Conservation (phyloP, 2,329 filamentous ascomycete genomes). For the Aspergillus aculeatinus region DNA sequence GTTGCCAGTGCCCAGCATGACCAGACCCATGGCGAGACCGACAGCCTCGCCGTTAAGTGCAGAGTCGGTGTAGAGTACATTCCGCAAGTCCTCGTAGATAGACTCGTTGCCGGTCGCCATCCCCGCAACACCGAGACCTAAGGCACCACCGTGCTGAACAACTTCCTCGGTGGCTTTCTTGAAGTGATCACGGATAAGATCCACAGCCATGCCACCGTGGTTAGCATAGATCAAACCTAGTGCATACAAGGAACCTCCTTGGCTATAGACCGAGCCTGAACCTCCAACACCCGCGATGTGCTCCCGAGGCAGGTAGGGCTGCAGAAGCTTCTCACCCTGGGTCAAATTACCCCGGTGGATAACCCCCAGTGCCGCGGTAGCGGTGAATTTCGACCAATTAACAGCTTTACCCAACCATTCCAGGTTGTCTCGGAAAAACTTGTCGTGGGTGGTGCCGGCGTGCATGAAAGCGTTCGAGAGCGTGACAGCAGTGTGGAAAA, state of each 20-base stretch:
- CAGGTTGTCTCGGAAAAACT: conserved; percentile 96
- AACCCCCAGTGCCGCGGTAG: conserved; percentile 91
- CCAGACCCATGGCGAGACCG: conserved; percentile 91
- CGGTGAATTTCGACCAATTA: conserved; percentile 99
- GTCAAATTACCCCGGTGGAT: conserved; percentile 94
- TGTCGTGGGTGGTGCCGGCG: conserved; percentile 94
- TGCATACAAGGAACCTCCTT: conserved; percentile 92
- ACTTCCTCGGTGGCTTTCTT: conserved; percentile 65
- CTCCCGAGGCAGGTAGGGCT: conserved; percentile 85
- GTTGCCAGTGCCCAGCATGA: conserved; percentile 98
- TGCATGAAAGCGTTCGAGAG: conserved; percentile 99
- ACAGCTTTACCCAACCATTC: conserved; percentile 98
- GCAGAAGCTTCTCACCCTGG: conserved; percentile 87
- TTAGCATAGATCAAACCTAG: conserved; percentile 97
- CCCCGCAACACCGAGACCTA: conserved; percentile 92
- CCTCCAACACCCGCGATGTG: conserved; percentile 61
- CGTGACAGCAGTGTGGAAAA: conserved; percentile 96
- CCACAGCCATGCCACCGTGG: conserved; percentile 79
- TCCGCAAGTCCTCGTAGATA: conserved; percentile 88
- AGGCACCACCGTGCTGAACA: conserved; percentile 91
- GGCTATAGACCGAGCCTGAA: conserved; percentile 86
- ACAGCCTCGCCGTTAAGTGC: conserved; percentile 97
- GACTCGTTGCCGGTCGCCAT: conserved; percentile 93
- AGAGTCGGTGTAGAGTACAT: conserved; percentile 86
- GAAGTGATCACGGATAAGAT: conserved; percentile 49